phyloP scores from a whole-genome alignment of 2,329 filamentous ascomycete species.

The Arthrobotrys pseudoclavata region DNA sequence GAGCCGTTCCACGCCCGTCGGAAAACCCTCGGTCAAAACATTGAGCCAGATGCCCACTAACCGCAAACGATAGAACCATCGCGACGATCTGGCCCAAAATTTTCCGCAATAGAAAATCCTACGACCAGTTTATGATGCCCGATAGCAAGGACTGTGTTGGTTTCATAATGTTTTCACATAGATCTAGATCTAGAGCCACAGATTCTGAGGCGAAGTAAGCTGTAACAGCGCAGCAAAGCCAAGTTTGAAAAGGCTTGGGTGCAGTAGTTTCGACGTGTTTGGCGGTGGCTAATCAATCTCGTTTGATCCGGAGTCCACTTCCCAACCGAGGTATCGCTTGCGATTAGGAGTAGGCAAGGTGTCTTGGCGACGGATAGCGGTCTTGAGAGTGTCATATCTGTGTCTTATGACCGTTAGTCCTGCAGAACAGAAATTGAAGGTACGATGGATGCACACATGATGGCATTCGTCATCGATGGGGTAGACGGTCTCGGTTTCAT shows the following conservation, averaged over 20 bases:
- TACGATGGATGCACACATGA: slow-evolving; percentile 7
- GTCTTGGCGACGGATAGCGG: slow-evolving; percentile 30
- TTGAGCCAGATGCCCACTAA: neutral
- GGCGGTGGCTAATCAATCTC: slow-evolving; percentile 33
- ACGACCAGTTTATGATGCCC: slow-evolving; percentile 22
- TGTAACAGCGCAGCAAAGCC: slow-evolving; percentile 13
- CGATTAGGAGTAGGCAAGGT: slow-evolving; percentile 20
- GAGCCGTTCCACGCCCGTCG: neutral
- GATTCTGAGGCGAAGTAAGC: slow-evolving; percentile 27
- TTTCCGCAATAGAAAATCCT: slow-evolving; percentile 9
- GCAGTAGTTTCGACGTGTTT: slow-evolving; percentile 26
- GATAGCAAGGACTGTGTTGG: slow-evolving; percentile 20
- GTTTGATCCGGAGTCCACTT: slow-evolving; percentile 28
- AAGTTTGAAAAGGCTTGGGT: slow-evolving; percentile 16
- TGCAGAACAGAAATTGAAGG: slow-evolving; percentile 14
- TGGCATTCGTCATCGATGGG: slow-evolving; percentile 11
- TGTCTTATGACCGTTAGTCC: slow-evolving; percentile 2
- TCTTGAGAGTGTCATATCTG: slow-evolving; percentile 13
- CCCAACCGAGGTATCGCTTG: slow-evolving; percentile 39
- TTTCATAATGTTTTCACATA: slow-evolving; percentile 15
- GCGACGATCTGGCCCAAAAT: slow-evolving; percentile 21
- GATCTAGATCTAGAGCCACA: neutral
- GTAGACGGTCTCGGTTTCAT: too few species aligned
- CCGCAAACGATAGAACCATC: slow-evolving; percentile 6
- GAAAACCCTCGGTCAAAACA: neutral